These are phyloP conservation scores for Phaseolus lunatus DNA, from an alignment of 306 rosid genomes.

Conservation along the genomic window DNA sequence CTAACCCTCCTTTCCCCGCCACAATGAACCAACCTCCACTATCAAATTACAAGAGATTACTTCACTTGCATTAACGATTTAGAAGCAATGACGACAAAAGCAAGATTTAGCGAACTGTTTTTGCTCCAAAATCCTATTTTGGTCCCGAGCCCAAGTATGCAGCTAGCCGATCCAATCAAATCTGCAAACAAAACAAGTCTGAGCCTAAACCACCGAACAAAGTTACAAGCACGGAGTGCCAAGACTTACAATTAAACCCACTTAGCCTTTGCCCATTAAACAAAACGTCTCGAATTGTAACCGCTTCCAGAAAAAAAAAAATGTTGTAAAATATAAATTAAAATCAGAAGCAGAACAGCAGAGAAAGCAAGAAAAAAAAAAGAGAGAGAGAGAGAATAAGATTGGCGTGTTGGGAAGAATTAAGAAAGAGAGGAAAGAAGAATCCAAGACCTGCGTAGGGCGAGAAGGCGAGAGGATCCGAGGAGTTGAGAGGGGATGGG, in stretches of 20 bases:
- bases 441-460: slow-evolving; percentile 48
- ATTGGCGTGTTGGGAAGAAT: slow-evolving; percentile 23
- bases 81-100: slow-evolving; percentile 33
- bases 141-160: slow-evolving; percentile 28
- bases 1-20: slow-evolving; percentile 52
- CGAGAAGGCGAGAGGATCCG: slow-evolving; percentile 13
- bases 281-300: slow-evolving; percentile 34
- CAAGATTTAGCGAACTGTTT: slow-evolving; percentile 33
- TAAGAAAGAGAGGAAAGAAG: slow-evolving; percentile 28
- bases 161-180: slow-evolving; percentile 60
- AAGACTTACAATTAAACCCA: slow-evolving; percentile 18
- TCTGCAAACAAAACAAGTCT: slow-evolving; percentile 53
- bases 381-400: not conserved
- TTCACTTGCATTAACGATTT: slow-evolving; percentile 33
- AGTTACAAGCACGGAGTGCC: slow-evolving; percentile 9
- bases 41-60: slow-evolving; percentile 28
- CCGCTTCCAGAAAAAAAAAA: not conserved
- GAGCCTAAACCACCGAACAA: slow-evolving; percentile 42
- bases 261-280: not conserved
- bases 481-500: not conserved
- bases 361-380: not conserved
- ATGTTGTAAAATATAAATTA: not conserved
- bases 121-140: slow-evolving; percentile 13
- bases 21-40: slow-evolving; percentile 35
- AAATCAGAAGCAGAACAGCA: not conserved